Conservation (phyloP, 345 rosid genomes). For the Ceriops decandra region DNA sequence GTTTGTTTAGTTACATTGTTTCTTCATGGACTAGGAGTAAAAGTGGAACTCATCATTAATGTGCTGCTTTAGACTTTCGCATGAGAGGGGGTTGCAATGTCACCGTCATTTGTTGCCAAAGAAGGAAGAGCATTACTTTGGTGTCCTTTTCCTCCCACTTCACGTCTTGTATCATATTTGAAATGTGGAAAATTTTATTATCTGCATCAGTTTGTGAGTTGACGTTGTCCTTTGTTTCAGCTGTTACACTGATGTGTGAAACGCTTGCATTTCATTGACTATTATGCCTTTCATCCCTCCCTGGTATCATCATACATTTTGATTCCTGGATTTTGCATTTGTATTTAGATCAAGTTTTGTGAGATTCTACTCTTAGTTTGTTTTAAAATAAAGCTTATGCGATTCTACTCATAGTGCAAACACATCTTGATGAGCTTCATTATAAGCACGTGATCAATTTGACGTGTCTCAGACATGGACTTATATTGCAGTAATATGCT, state of each 20-base stretch:
- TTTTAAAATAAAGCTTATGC: background rate
- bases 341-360: background rate
- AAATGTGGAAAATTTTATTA: slow-evolving; percentile 20
- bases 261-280: slow-evolving; percentile 3
- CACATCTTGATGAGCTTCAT: no score
- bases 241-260: slow-evolving; percentile 18
- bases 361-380: background rate
- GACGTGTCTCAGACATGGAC: no score
- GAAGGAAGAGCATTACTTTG: slow-evolving; percentile 22
- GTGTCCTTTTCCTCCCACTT: slow-evolving; percentile 29
- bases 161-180: slow-evolving; percentile 19
- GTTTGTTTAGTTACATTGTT: slow-evolving; percentile 27
- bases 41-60: slow-evolving; percentile 31
- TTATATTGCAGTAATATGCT: no score
- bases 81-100: slow-evolving; percentile 44
- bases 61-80: slow-evolving; percentile 44
- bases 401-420: no score
- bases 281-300: background rate
- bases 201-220: slow-evolving; percentile 24
- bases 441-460: no score
- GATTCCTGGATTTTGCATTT: slow-evolving; percentile 2
- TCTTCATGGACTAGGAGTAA: slow-evolving; percentile 27
- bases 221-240: slow-evolving; percentile 20
- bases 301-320: background rate
- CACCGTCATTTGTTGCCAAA: slow-evolving; percentile 36